Evolutionary conservation across 495 filamentous ascomycete genomes (phyloP), one percentile per base, ranked within the genome.

Genomic region (Hypoxylon subgilvum): DNA sequence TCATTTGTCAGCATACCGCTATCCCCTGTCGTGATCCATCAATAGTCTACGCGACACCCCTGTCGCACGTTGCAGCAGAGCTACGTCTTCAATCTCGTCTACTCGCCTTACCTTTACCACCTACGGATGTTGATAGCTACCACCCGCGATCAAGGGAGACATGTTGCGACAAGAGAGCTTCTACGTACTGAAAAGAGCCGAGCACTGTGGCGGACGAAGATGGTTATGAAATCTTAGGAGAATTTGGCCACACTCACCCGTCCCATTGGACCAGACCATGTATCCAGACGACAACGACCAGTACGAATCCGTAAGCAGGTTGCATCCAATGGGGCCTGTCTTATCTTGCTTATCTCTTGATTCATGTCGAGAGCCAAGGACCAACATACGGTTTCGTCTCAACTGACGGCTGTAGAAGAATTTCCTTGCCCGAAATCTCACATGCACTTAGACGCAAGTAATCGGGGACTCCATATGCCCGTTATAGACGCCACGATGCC

Each of bases 281-380:
- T 23, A 50, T 25, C 46, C 43, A 10, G 23, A 28, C 28, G 4
- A 6, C 19, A 30, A 31, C 16, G 14, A 38, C 10, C 31, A 22
- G 12, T 9, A n/a, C 34, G 13, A 22, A 13, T 9, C 28, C n/a
- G 17, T 35, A 31, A 18, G 22, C 52, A 41, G 25, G 17, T 45
- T 40, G 40, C 30, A 16, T 36, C 14, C 7, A 31, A 55, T 16
- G 34, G 46, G 44, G 40, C 4, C 12, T 6, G 27, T 36, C 59
- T 57, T 63, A 63, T 63, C 59, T 63, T n/a, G 49, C 49, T 53
- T 47, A 52, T 42, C 57, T 45, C 19, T 50, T 34, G 14, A 42
- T 22, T 39, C 50, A 43, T 28, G 41, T 50, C 45, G n/a, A 49
- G 41, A 54, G 12, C 32, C 51, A 53, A 23, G 52, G 46, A 51